Evolutionary conservation across 2,329 filamentous ascomycete species (phyloP).

Genomic region (Trichophyton simii): DNA sequence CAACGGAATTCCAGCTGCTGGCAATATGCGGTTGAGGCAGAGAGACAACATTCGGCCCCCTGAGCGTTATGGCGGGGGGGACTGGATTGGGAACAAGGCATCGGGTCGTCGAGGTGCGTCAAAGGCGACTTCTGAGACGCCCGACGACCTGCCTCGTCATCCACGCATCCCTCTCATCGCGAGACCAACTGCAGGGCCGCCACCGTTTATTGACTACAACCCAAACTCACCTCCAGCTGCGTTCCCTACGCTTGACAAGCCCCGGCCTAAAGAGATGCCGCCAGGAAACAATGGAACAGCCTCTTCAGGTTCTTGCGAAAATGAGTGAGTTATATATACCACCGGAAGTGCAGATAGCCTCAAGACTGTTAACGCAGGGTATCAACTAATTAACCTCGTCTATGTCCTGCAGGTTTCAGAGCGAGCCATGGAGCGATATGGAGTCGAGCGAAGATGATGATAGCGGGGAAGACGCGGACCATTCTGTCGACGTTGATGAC

Average conservation of each 20-base stretch:
- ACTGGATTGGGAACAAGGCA: not conserved
- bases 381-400: not conserved
- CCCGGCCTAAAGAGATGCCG: not conserved
- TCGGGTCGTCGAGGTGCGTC: not conserved
- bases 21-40: constrained; percentile 8
- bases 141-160: constrained; percentile 5
- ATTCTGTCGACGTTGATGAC: constrained; percentile 3
- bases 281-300: not conserved
- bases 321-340: not conserved
- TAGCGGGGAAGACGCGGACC: constrained; percentile 1
- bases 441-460: constrained; percentile 10
- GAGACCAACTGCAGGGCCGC: constrained; percentile 9
- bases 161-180: constrained; percentile 9
- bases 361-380: not conserved
- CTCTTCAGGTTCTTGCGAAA: not conserved
- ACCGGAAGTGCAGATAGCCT: no score
- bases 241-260: constrained; percentile 28
- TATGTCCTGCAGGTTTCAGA: not conserved
- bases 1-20: not conserved
- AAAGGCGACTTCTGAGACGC: not conserved
- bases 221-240: constrained; percentile 30
- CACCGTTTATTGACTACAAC: constrained; percentile 23
- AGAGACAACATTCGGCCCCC: constrained; percentile 6
- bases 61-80: constrained; percentile 6
- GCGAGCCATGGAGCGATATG: constrained; percentile 1